These are phyloP conservation scores for Phanerodontia chrysosporium DNA, from an alignment of 768 basidiomycete species.

Conservation along the genomic window DNA sequence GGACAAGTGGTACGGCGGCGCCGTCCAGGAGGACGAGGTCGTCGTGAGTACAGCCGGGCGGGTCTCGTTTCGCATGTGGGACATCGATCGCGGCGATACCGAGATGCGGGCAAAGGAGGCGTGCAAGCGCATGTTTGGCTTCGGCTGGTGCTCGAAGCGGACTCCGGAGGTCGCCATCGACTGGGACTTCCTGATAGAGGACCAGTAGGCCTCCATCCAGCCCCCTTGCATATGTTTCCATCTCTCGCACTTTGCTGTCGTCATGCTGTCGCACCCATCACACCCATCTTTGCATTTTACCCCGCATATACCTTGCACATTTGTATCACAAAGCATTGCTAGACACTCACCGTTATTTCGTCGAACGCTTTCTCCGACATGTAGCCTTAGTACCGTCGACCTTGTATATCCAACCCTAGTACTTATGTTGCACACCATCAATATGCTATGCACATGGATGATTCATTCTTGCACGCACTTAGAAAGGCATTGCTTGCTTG, in stretches of 20 bases:
- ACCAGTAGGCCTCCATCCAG: conserved; percentile 37
- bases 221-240: too few species aligned
- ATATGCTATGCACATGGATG: not conserved
- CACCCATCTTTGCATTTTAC: not conserved
- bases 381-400: not conserved
- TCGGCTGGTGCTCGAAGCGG: conserved; percentile 43
- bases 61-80: conserved; percentile 78
- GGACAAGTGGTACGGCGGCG: conserved; percentile 18
- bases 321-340: conserved; percentile 2
- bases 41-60: conserved; percentile 55
- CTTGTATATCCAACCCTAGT: not conserved
- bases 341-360: not conserved
- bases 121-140: conserved; percentile 55
- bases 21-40: conserved; percentile 52
- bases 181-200: conserved; percentile 80
- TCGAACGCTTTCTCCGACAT: not conserved
- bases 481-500: too few species aligned
- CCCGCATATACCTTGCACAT: not conserved
- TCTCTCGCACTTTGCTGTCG: not conserved
- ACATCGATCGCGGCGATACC: conserved; percentile 59
- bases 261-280: not conserved
- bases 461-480: too few species aligned
- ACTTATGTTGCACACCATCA: not conserved
- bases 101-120: conserved; percentile 61
- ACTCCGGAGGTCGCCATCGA: conserved; percentile 52